Base-by-base conservation (phyloP, 2,329 filamentous ascomycete genomes). In the Ophiostoma triangulosporum region DNA sequence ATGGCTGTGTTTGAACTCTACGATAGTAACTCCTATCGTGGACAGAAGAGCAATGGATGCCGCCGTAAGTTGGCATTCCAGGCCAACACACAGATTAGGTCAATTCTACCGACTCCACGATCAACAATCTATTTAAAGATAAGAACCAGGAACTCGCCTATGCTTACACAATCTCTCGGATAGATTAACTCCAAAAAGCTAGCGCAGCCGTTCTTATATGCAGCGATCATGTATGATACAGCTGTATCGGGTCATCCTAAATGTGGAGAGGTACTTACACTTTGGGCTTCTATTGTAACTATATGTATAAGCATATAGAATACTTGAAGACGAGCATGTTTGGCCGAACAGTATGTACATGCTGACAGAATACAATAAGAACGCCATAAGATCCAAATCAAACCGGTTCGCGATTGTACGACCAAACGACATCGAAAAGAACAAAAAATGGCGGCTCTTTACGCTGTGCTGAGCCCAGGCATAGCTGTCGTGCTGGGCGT, bases 231-330 rank as follows among this genome's bases (percentile, higher is more conserved):
- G 20, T 26, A 43, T 24, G 4, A 20, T 24, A 11, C 15, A 43
- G 35, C 38, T 43, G 20, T 46, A 46, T 46, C 43, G 26, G 15
- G 26, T 29, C 15, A 20, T 45, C 24, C 14, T n/a, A 46, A 46
- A 17, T 29, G 43, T 46, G 43, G 43, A 46, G 24, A 46, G 43
- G 8, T 29, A 17, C 24, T 46, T 29, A 29, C 24, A 17, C 43
- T 17, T 46, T 3, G 26, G 29, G 43, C 26, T 46, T 46, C 43
- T 46, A 46, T 46, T 46, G 43, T 46, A 29, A 46, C 43, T 46
- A 20, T 43, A 43, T 43, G 29, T 46, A 46, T 24, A 46, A 46
- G 38, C 24, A 43, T 43, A 46, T 46, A 46, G 43, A 46, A 46
- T 17, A 17, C 24, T 17, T 17, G 26, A 46, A 11, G 22, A 27